Evolutionary conservation across 345 rosid species (phyloP).

Genomic region (Brassica rapa): DNA sequence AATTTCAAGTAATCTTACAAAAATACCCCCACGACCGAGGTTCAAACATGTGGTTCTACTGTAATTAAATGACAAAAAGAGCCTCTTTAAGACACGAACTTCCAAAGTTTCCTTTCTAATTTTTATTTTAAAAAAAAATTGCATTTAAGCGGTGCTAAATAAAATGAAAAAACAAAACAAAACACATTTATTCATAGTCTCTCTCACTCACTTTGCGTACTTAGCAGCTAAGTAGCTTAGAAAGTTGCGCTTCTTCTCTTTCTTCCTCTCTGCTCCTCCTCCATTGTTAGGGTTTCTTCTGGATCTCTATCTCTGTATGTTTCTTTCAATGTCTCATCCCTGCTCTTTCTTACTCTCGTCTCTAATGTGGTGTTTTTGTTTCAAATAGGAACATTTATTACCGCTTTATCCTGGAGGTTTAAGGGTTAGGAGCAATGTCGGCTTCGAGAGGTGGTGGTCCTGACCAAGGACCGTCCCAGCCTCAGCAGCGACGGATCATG

Average conservation of each 20-base stretch:
- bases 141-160: slow-evolving; percentile 10
- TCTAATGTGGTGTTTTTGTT: slow-evolving; percentile 2
- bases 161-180: slow-evolving; percentile 13
- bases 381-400: background rate
- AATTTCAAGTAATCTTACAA: background rate
- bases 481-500: slow-evolving; percentile 58
- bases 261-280: slow-evolving; percentile 17
- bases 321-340: slow-evolving; percentile 18
- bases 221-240: slow-evolving; percentile 53
- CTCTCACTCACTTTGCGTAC: slow-evolving; percentile 40
- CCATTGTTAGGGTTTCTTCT: slow-evolving; percentile 41
- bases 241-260: slow-evolving; percentile 35
- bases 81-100: slow-evolving; percentile 25
- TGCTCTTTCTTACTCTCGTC: slow-evolving; percentile 3
- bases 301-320: slow-evolving; percentile 16
- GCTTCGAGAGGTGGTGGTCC: slow-evolving; percentile 53
- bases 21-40: background rate
- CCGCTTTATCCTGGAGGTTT: slow-evolving; percentile 30
- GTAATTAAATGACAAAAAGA: slow-evolving; percentile 16
- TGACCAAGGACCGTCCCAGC: slow-evolving; percentile 51
- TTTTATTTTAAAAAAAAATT: background rate
- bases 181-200: slow-evolving; percentile 18
- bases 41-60: slow-evolving; percentile 11
- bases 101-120: slow-evolving; percentile 1
- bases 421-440: slow-evolving; percentile 45